These are phyloP conservation scores for Carex pumila DNA, from an alignment of 176 grass and related monocot genomes.

Conservation along the genomic window DNA sequence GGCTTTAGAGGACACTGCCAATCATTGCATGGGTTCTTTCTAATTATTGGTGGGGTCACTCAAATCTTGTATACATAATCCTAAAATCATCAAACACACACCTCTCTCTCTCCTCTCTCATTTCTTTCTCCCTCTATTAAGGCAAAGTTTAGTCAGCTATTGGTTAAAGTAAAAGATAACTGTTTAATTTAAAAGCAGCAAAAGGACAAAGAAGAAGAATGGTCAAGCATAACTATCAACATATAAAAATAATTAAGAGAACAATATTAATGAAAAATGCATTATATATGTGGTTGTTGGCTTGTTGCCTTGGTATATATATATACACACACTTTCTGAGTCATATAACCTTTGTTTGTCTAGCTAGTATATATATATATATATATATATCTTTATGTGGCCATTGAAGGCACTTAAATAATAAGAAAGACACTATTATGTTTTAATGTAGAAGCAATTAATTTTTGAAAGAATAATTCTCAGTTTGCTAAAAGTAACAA, in stretches of 20 bases:
- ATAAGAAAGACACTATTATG: background rate
- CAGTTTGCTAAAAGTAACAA: background rate
- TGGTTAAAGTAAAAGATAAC: background rate
- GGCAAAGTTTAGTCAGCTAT: background rate
- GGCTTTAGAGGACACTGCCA: background rate
- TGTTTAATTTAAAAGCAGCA: background rate
- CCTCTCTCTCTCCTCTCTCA: background rate
- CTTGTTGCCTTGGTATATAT: background rate
- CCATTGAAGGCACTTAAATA: background rate
- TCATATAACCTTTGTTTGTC: too few species aligned
- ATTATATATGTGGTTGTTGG: background rate
- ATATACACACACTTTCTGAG: too few species aligned
- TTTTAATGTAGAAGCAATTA: background rate
- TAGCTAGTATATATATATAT: too few species aligned
- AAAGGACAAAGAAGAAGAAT: background rate
- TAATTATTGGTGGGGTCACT: slow-evolving; percentile 12
- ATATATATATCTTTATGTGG: background rate
- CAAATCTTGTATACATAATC: slow-evolving; percentile 3
- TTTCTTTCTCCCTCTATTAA: background rate
- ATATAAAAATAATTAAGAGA: background rate
- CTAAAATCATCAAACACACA: background rate
- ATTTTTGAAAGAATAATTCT: background rate
- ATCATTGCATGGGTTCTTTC: background rate
- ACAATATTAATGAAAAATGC: background rate
- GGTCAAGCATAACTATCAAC: background rate